A percentile compares a stretch with the other conserved stretches of the same genome.
phyloP scores from a whole-genome alignment of 108 stramenopile species.

The Pseudonitzschia multistriata region DNA sequence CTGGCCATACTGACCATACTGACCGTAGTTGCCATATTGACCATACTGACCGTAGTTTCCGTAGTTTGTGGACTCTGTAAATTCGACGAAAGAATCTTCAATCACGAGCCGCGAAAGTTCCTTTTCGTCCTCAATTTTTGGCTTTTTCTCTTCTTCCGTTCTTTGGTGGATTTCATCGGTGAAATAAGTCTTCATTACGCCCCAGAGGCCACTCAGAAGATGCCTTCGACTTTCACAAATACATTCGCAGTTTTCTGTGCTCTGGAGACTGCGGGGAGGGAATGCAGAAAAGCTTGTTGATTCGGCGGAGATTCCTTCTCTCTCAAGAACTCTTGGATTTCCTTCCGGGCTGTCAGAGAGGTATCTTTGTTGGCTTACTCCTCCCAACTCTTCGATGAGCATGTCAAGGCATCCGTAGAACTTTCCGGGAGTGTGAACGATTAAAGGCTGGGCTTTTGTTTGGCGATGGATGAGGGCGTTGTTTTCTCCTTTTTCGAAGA shows the following conservation, averaged over 20 bases:
- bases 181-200: not conserved
- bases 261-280: not conserved
- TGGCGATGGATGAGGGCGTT: not conserved
- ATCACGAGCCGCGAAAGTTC: not conserved
- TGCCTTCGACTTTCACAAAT: not conserved
- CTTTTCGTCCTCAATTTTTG: not conserved
- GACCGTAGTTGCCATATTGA: not conserved
- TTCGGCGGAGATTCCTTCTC: too few species aligned
- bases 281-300: not conserved
- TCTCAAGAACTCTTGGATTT: not conserved
- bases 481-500: constrained; percentile 6
- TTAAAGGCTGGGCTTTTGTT: constrained; percentile 4
- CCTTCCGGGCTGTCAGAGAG: not conserved
- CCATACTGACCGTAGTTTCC: constrained; percentile 3
- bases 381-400: constrained; percentile 24
- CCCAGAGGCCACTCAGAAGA: not conserved
- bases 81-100: not conserved
- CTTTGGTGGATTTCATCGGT: not conserved
- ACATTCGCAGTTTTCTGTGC: not conserved
- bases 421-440: constrained; percentile 29
- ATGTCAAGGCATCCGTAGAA: constrained; percentile 27
- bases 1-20: not conserved
- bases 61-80: not conserved
- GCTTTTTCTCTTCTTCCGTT: not conserved
- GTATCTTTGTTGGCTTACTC: constrained; percentile 22